Evolutionary conservation across 2,329 filamentous ascomycete species (phyloP).

Genomic region (Xylariaceae sp.): DNA sequence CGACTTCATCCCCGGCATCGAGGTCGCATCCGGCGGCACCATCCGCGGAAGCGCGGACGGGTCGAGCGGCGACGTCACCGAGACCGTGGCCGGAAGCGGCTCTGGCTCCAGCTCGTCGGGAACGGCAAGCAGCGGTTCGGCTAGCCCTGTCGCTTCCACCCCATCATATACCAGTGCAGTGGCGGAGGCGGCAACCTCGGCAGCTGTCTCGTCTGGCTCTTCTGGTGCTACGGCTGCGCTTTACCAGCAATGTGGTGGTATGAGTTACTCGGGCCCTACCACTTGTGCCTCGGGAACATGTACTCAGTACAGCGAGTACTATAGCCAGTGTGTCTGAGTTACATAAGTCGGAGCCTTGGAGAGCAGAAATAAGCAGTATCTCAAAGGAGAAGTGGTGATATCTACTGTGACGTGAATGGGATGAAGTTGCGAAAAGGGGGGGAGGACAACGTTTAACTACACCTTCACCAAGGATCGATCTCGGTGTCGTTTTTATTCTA

Average conservation of each 20-base stretch:
- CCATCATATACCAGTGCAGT: not conserved
- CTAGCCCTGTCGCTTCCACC: no score
- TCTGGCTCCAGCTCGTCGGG: not conserved
- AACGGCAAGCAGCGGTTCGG: not conserved
- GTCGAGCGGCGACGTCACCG: conserved; percentile 4
- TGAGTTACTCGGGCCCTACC: not conserved
- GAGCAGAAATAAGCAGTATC: no score
- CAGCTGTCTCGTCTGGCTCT: not conserved
- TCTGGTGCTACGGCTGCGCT: not conserved
- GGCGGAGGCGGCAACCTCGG: not conserved
- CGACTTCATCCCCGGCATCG: conserved; percentile 3
- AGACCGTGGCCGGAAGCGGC: not conserved
- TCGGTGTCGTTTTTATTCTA: no score
- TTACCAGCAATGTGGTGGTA: not conserved
- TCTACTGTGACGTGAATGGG: no score
- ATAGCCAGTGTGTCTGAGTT: not conserved
- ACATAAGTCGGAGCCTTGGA: no score
- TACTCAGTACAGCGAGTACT: not conserved
- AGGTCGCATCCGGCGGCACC: conserved; percentile 4
- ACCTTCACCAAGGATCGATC: no score
- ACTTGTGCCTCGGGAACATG: not conserved
- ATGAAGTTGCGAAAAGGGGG: no score
- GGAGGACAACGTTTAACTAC: no score
- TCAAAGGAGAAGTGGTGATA: no score
- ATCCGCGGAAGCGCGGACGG: conserved; percentile 7